Conservation (phyloP, 2,329 filamentous ascomycete genomes). For the Apiospora saccharicola region DNA sequence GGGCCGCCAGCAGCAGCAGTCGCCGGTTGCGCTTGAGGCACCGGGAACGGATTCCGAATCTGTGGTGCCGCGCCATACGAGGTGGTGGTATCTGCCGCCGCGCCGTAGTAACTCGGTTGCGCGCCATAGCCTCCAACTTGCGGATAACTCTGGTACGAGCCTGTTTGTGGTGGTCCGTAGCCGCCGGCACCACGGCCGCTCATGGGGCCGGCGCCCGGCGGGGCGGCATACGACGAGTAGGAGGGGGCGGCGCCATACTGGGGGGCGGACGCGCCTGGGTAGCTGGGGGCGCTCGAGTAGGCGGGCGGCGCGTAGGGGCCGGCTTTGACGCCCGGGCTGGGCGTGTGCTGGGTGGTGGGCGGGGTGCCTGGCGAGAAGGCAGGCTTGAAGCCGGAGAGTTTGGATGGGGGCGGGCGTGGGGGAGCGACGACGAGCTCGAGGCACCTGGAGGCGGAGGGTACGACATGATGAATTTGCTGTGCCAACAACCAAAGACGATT, state of each 20-base stretch:
- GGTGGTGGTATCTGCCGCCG: constrained; percentile 47
- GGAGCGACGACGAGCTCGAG: constrained; percentile 71
- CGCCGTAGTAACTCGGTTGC: constrained; percentile 37
- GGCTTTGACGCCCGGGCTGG: constrained; percentile 40
- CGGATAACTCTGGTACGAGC: constrained; percentile 41
- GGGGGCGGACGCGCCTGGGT: constrained; percentile 47
- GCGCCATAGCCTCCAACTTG: constrained; percentile 39
- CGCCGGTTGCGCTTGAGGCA: constrained; percentile 53
- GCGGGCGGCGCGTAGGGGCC: constrained; percentile 47
- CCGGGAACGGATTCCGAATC: constrained; percentile 83
- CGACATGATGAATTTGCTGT: constrained; percentile 76
- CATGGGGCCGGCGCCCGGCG: constrained; percentile 32
- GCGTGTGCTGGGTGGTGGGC: constrained; percentile 35
- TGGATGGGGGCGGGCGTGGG: constrained; percentile 75
- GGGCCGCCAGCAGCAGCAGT: background rate
- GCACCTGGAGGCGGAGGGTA: constrained; percentile 87
- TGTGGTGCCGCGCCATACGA: constrained; percentile 66
- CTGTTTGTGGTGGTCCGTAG: constrained; percentile 32
- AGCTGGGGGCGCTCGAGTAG: constrained; percentile 38
- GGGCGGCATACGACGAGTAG: constrained; percentile 47
- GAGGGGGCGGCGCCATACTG: constrained; percentile 51
- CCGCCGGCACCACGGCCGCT: constrained; percentile 30
- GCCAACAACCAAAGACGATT: constrained; percentile 37
- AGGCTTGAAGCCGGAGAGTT: constrained; percentile 55
- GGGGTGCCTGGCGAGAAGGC: constrained; percentile 54